phyloP scores from a whole-genome alignment of 257 asterid genomes.

The Striga asiatica region DNA sequence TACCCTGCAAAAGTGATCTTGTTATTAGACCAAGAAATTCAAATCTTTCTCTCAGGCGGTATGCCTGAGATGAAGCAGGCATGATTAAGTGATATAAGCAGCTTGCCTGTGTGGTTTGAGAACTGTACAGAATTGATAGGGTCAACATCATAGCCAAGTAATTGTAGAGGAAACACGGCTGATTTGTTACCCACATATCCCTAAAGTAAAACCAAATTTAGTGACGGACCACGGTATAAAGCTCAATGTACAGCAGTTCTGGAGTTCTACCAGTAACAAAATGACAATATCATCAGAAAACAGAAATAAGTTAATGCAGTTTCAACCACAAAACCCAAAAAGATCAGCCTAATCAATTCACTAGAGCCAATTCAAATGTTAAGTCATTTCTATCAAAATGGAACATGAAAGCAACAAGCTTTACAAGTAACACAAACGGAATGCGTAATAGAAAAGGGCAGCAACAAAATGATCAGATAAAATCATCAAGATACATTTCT shows the following conservation, averaged over 20 bases:
- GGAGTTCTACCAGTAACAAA: constrained; percentile 11
- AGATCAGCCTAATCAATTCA: neutral
- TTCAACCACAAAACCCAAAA: too few relatives aligned
- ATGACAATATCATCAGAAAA: neutral
- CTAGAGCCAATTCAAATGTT: too few relatives aligned
- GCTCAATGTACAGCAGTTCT: too few relatives aligned
- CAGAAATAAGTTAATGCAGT: neutral
- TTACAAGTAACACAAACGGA: too few relatives aligned
- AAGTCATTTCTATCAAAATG: too few relatives aligned
- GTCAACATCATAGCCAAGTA: constrained; percentile 94
- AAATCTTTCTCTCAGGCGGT: constrained; percentile 22
- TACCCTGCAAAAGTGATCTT: constrained; percentile 55
- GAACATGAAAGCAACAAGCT: too few relatives aligned
- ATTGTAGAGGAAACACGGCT: constrained; percentile 92
- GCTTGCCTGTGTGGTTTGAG: constrained; percentile 99
- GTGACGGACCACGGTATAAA: neutral
- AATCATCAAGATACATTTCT: too few relatives aligned
- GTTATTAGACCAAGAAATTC: constrained; percentile 13
- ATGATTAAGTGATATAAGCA: constrained; percentile 39
- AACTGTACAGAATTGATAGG: constrained; percentile 95
- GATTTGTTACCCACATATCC: constrained; percentile 98
- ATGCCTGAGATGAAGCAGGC: too few relatives aligned
- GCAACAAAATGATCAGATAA: too few relatives aligned
- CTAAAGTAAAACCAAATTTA: constrained; percentile 24
- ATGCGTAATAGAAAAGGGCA: too few relatives aligned